Evolutionary conservation across 2,329 filamentous ascomycete genomes (phyloP), one percentile per base, ranked within the genome.

Genomic region (Immersiporthe knoxdaviesiana): DNA sequence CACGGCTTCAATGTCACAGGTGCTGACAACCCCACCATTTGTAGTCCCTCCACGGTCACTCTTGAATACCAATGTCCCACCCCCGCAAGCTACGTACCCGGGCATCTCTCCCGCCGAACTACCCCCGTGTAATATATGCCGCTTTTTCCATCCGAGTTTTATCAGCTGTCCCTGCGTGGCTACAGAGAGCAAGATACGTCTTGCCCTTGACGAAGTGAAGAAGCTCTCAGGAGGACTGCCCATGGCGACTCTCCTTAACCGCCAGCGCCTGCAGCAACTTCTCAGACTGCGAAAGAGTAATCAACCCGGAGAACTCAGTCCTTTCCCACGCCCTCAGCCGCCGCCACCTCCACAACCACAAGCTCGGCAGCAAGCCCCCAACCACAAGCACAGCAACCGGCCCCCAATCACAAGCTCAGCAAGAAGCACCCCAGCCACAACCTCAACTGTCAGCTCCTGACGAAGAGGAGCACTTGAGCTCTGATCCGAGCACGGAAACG

Each of bases 51-150:
- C 14, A 12, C 21, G 21, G 21, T 7, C 27, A 37, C 11, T 35
- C 24, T 24, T 44, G 10, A 16, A 35, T 12, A 39, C 3, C 30
- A 60, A 35, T 5, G 47, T 32, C 37, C 1, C 54, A 30, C n/a
- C 56, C 18, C 37, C 58, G 18, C 35, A 54, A 12, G 52, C 50
- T 18, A 54, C 63, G 6, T 63, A 50, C 59, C n/a, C n/a, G 47
- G 37, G 44, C 44, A 50, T 75, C n/a, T n/a, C n/a, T n/a, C n/a
- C n/a, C n/a, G n/a, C 72, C 82, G 6, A 87, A 1, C 81, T 85
- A 2, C 88, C 91, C 74, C 79, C 85, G 73, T 92, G 90, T 77
- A 85, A 85, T 8, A 82, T 91, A 8, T 92, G 90, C 71, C 88
- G 89, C 21, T 82, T 88, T 30, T 86, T 87, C 1, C 89, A 91